phyloP scores from a whole-genome alignment of 2,329 filamentous ascomycete species.

The Fusarium illudens region DNA sequence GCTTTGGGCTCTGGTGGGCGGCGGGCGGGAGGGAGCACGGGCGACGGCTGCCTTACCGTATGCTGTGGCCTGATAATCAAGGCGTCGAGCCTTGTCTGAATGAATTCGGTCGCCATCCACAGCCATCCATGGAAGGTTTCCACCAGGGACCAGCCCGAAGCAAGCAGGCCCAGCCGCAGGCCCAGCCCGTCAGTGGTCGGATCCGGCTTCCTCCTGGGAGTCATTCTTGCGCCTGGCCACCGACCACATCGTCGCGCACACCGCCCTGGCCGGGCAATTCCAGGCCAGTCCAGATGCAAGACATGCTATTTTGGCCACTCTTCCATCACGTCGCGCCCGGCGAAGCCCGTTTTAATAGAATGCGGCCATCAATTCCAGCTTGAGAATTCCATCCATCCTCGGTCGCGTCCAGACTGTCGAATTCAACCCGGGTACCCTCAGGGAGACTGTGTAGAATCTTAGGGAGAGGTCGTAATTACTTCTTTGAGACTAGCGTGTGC shows the following conservation, averaged over 20 bases:
- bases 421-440: too few species aligned
- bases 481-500: too few species aligned
- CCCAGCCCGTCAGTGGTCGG: background rate
- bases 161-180: background rate
- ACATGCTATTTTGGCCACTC: background rate
- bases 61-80: conserved; percentile 6
- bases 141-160: background rate
- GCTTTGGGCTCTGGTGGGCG: conserved; percentile 8
- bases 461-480: too few species aligned
- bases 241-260: background rate
- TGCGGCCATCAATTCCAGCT: background rate
- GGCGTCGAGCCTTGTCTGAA: conserved; percentile 13
- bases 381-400: background rate
- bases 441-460: too few species aligned
- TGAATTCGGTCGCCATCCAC: conserved; percentile 28
- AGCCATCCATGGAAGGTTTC: conserved; percentile 15
- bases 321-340: background rate
- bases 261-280: background rate
- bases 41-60: background rate
- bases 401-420: background rate
- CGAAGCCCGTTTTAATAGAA: background rate
- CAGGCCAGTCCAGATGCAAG: background rate
- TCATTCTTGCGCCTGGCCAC: background rate
- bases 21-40: conserved; percentile 17
- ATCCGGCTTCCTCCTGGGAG: background rate